Evolutionary conservation across 129 eudicot species (phyloP), one percentile per base, ranked within the genome.

Genomic region (Flaveria trinervia): DNA sequence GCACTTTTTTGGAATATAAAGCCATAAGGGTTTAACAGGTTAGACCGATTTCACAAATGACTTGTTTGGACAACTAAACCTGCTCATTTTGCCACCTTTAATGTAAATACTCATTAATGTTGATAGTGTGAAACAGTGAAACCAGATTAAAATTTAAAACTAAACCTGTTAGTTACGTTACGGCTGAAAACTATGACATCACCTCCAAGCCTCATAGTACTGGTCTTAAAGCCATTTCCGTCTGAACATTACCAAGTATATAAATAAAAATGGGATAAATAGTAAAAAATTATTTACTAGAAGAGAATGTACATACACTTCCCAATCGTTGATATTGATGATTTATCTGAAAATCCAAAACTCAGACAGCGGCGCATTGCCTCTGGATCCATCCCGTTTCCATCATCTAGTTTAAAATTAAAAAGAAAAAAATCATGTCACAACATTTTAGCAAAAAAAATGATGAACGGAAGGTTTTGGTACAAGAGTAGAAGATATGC

Each of bases 171-270:
- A 45, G 75, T 74, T 7, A 25, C 39, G 79, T 80, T 83, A 67
- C 97, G 97, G 73, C 89, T 93, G 84, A 93, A 93, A 78, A 93
- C 97, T 74, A 93, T 86, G 56, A 83, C 98, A 78, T 93, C 98
- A 43, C 93, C 92, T 77, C 98, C 98, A 82, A 93, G 98, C 82
- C 98, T 85, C 98, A 93, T 90, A 45, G 98, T 78, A 79, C 98
- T 90, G 43, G 98, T 93, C 85, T 93, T 93, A 64, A 93, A 93
- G 73, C 98, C 98, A 87, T 93, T 93, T 81, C 98, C 98, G 84
- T 93, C 98, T 93, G 92, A 84, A 83, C 74, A 76, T 77, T 56
- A 36, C 73, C 59, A 82, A 73, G 80, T 45, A 2, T 30, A 69
- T 16, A 23, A 62, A 72, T 77, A 57, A 67, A 51, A 39, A 70